Base-by-base conservation (phyloP, 2,329 filamentous ascomycete genomes). In the Scedosporium dehoogii region DNA sequence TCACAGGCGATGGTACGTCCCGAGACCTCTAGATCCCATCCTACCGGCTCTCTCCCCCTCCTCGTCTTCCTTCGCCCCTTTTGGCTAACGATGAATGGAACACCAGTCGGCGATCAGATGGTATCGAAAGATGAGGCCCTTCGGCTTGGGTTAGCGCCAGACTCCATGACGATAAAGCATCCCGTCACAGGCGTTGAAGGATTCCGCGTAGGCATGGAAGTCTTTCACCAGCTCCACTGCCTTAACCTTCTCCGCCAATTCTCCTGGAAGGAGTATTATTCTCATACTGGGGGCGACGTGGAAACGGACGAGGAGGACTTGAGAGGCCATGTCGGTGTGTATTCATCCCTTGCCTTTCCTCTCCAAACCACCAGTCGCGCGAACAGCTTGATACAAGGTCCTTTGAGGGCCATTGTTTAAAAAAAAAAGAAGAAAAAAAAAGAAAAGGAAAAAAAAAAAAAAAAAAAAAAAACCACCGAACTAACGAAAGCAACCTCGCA, bases 131-230 rank as follows among this genome's bases (percentile, higher is more conserved):
- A 77, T 5, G 82, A 86, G 67, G 78, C 85, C 29, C 71, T 77
- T 48, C 78, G 77, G 23, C 77, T 87, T 0, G 78, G 78, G 4
- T 73, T 80, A 3, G 80, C 84, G 65, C 79, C 80, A 2, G 72
- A 78, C 23, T 81, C 81, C 0, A 73, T 85, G n/a, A 80, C 78
- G 67, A 79, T 84, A 65, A 81, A 78, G 9, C 75, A 86, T 65
- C 79, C 82, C 4, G 75, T 74, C 55, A 84, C 83, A 1, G 84
- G 83, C 18, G 76, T 81, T 63, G 77, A 78, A 44, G 84, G 83
- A 0, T 86, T 85, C 66, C 76, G 83, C n/a, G 82, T 84, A 0
- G 84, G 79, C 0, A 72, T 85, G 3, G 81, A 85, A 67, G 81
- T 83, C 0, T 84, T 85, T 70, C 82, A 85, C 69, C 81, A 81